Conservation (phyloP, 352 stramenopile genomes). For the Phytopythium mirpurense region DNA sequence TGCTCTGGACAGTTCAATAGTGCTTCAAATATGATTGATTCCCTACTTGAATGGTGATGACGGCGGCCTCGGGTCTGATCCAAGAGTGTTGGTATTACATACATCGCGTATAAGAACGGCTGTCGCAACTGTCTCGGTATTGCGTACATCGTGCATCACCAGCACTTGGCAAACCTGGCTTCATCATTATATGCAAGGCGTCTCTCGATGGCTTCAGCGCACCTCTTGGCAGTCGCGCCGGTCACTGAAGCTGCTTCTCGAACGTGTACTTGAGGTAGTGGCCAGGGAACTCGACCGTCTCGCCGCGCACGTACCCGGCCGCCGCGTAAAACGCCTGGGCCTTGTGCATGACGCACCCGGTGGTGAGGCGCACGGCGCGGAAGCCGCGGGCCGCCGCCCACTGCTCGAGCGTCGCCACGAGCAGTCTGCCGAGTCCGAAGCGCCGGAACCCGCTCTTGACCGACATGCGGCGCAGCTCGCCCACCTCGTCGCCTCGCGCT, state of each 20-base stretch:
- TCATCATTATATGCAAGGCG: too few relatives aligned
- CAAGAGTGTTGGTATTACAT: too few relatives aligned
- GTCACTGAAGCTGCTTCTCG: constrained; percentile 1
- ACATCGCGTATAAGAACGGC: too few relatives aligned
- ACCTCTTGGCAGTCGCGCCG: too few relatives aligned
- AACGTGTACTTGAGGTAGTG: constrained; percentile 5
- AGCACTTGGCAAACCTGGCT: too few relatives aligned
- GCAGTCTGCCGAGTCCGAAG: constrained; percentile 17
- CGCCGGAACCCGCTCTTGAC: constrained; percentile 25
- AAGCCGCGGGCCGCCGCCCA: constrained; percentile 20
- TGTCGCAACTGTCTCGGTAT: too few relatives aligned
- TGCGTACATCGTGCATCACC: too few relatives aligned
- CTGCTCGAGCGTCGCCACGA: constrained; percentile 22
- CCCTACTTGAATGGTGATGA: not conserved
- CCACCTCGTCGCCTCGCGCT: constrained; percentile 14
- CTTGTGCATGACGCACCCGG: constrained; percentile 17
- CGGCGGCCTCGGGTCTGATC: too few relatives aligned
- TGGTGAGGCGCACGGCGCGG: constrained; percentile 23
- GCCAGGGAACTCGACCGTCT: not conserved
- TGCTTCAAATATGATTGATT: too few relatives aligned
- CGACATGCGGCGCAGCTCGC: constrained; percentile 33
- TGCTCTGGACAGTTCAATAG: too few relatives aligned
- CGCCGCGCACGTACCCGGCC: constrained; percentile 16
- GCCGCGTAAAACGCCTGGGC: constrained; percentile 24
- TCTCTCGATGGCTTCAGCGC: too few relatives aligned